Evolutionary conservation across 306 rosid genomes (phyloP).

Genomic region (Trifolium dubium): DNA sequence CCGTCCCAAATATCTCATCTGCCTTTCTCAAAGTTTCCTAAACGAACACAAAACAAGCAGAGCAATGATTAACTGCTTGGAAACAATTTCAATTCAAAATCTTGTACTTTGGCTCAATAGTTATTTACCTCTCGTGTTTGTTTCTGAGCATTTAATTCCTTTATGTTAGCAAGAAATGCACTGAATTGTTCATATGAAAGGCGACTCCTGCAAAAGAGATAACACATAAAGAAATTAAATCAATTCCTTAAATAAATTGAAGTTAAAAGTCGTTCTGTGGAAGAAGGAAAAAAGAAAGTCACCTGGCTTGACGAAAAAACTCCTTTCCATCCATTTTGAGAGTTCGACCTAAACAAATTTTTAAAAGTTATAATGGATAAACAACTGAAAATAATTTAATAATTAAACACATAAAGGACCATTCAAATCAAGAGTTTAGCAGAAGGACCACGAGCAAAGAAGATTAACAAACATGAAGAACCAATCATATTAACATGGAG

Average conservation of each 20-base stretch:
- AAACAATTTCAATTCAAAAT: slow-evolving; percentile 34
- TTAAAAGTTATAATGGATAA: slow-evolving; percentile 22
- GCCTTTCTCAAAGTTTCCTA: slow-evolving; percentile 97
- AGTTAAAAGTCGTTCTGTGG: slow-evolving; percentile 24
- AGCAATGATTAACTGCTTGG: slow-evolving; percentile 33
- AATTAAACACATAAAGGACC: slow-evolving; percentile 13
- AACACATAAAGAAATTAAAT: slow-evolving; percentile 29
- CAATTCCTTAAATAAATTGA: slow-evolving; percentile 32
- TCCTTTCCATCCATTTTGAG: slow-evolving; percentile 98
- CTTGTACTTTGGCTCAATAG: slow-evolving; percentile 5
- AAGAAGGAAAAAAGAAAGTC: slow-evolving; percentile 32
- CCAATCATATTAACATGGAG: slow-evolving; percentile 13
- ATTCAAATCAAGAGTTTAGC: slow-evolving; percentile 21
- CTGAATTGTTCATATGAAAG: slow-evolving; percentile 98
- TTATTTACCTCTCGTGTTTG: slow-evolving; percentile 92
- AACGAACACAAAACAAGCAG: slow-evolving; percentile 36
- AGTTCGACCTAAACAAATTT: slow-evolving; percentile 68
- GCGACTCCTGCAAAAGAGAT: slow-evolving; percentile 77
- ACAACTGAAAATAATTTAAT: slow-evolving; percentile 18
- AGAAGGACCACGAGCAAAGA: not conserved
- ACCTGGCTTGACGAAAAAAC: slow-evolving; percentile 98
- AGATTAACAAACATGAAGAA: not conserved
- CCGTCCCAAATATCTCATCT: slow-evolving; percentile 94
- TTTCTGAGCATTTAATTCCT: slow-evolving; percentile 95
- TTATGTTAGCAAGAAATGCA: slow-evolving; percentile 93